Percentiles rank a stretch among this genome's conserved stretches.
phyloP scores from a whole-genome alignment of 805 yeast species.

The Monosporozyma siamensis region DNA sequence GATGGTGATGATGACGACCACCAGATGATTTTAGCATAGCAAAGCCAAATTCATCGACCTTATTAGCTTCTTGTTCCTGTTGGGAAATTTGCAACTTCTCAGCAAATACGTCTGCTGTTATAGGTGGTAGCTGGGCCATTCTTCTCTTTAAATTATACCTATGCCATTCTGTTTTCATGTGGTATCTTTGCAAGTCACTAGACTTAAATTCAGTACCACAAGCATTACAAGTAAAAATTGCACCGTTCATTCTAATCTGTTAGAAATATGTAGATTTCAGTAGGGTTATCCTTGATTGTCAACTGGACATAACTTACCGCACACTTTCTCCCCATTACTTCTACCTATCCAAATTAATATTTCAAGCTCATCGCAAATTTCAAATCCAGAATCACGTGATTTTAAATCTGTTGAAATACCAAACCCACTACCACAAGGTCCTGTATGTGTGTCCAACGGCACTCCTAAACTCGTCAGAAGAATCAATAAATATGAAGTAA shows the following conservation, averaged over 20 bases:
- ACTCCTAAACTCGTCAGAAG: too few relatives aligned
- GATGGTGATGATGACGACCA: slow-evolving; percentile 1
- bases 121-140: slow-evolving; percentile 73
- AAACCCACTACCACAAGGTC: too few relatives aligned
- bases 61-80: slow-evolving; percentile 22
- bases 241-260: slow-evolving; percentile 11
- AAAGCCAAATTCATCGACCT: slow-evolving; percentile 35
- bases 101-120: slow-evolving; percentile 44
- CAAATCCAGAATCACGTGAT: too few relatives aligned
- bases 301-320: too few relatives aligned
- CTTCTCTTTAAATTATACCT: slow-evolving; percentile 89
- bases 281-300: too few relatives aligned
- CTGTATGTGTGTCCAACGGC: too few relatives aligned
- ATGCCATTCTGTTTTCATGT: slow-evolving; percentile 98
- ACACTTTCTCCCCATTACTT: too few relatives aligned
- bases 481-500: too few relatives aligned
- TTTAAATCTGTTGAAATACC: too few relatives aligned
- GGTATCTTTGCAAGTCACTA: slow-evolving; percentile 80
- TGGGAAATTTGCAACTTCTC: slow-evolving; percentile 32
- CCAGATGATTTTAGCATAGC: slow-evolving; percentile 23
- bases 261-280: too few relatives aligned
- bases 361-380: too few relatives aligned
- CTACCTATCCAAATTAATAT: too few relatives aligned
- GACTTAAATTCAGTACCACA: slow-evolving; percentile 73
- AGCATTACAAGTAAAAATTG: slow-evolving; percentile 70